Evolutionary conservation across 73 alveolate species (phyloP).

Genomic region (Paramecium pentaurelia): DNA sequence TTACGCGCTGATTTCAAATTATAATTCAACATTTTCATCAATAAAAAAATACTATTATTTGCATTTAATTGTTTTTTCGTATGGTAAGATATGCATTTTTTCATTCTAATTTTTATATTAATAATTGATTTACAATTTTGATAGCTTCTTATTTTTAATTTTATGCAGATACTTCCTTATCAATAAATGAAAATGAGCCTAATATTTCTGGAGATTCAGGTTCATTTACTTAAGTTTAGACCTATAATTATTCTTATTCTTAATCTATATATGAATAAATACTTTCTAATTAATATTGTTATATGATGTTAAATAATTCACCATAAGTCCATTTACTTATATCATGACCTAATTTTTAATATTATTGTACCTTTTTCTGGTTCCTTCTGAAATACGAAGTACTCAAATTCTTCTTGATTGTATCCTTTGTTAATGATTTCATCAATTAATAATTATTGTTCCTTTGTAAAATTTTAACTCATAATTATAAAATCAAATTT

Average conservation of each 20-base stretch:
- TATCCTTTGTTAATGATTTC: conserved; percentile 18
- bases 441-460: not conserved
- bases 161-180: not conserved
- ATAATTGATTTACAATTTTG: not conserved
- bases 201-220: not conserved
- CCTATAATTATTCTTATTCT: not conserved
- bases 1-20: conserved; percentile 12
- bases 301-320: not conserved
- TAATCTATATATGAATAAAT: not conserved
- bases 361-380: not conserved
- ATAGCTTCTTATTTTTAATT: not conserved
- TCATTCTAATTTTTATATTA: not conserved
- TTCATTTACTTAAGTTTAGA: not conserved
- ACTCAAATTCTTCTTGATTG: not conserved
- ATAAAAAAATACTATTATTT: not conserved
- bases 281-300: not conserved
- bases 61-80: not conserved
- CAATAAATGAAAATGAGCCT: not conserved
- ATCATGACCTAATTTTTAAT: not conserved
- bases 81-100: not conserved
- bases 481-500: not conserved
- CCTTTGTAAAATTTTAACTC: conserved; percentile 8
- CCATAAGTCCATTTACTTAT: not conserved
- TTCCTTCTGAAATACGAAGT: not conserved
- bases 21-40: conserved; percentile 9